Evolutionary conservation across 805 yeast species (phyloP), one percentile per base, ranked within the genome.

Genomic region (Candida boidinii): DNA sequence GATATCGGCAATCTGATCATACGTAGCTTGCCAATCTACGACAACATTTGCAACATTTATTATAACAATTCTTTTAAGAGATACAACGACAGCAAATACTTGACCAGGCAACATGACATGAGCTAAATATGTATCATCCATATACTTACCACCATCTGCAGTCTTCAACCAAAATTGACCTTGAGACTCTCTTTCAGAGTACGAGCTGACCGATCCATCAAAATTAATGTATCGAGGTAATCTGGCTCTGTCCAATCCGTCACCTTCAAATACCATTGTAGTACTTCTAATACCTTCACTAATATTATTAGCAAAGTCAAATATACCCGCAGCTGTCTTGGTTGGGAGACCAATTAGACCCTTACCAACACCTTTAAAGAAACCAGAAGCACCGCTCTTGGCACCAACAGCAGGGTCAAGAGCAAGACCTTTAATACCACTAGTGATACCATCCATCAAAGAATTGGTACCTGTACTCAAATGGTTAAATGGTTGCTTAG

Each of bases 331-430:
- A 0, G 96, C 95, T 0, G 97, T 85, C 62, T 92, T 92, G 0
- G 98, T 88, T 0, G 99, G 98, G 20, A 94, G 60, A 0, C 98
- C 98, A 36, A 92, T 74, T n/a, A 94, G 50, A 10, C 98, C 99
- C 48, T 79, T 83, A 4, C 98, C 98, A 4, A 92, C 51, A 2
- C 99, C 99, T 51, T 79, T 85, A 60, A 92, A 75, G 53, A 92
- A 90, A 0, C 98, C 99, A 3, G 77, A 63, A 0, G 97, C 76
- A 5, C 99, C 99, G 24, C 79, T 94, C 34, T 73, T 66, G 0
- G 95, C 95, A 7, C 97, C 98, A 45, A 81, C 80, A 37, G 84
- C 69, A 2, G 99, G 98, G 7, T 90, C 92, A 20, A 76, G 62
- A 0, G 97, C 98, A 24, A 92, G 62, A 1, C 98, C 98, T 2